A percentile compares a stretch with the other conserved stretches of the same genome.
Evolutionary conservation across 495 filamentous ascomycete species (phyloP).

Genomic region (Aspergillus ellipticus): DNA sequence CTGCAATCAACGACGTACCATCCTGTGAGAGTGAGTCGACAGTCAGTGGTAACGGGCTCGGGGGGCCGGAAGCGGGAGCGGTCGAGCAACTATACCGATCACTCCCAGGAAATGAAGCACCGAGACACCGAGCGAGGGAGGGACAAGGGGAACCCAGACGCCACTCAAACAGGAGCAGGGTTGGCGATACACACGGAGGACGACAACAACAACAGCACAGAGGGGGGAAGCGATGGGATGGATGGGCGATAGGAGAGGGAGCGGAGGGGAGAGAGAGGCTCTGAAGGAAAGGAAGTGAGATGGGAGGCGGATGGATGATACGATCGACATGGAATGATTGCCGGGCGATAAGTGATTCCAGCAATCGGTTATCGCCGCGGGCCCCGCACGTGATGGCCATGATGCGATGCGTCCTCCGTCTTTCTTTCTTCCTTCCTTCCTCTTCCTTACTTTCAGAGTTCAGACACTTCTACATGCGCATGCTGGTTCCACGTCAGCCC

Average conservation of each 20-base stretch:
- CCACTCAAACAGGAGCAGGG: too few relatives aligned
- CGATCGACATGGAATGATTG: neutral
- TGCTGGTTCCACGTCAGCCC: neutral
- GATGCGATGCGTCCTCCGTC: too few relatives aligned
- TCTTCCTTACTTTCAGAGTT: neutral
- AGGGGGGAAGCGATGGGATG: neutral
- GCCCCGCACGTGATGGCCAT: constrained; percentile 9
- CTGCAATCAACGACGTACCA: constrained; percentile 16
- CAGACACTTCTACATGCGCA: neutral
- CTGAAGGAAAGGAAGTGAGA: neutral
- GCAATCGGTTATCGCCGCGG: neutral
- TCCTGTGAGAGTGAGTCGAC: constrained; percentile 6
- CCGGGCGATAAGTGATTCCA: constrained; percentile 8
- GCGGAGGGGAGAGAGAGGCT: neutral
- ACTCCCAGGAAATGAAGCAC: neutral
- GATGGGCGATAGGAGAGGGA: neutral
- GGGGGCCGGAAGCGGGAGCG: constrained; percentile 8
- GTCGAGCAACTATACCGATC: constrained; percentile 2
- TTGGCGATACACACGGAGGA: too few relatives aligned
- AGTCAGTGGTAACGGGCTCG: constrained; percentile 2
- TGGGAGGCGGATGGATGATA: constrained; percentile 5
- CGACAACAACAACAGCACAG: too few relatives aligned
- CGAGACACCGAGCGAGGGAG: too few relatives aligned
- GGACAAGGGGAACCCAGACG: too few relatives aligned
- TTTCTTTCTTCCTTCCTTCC: neutral